These are phyloP conservation scores for Phycomyces nitens DNA, from an alignment of 192 early-diverging fungal genomes.

Conservation along the genomic window DNA sequence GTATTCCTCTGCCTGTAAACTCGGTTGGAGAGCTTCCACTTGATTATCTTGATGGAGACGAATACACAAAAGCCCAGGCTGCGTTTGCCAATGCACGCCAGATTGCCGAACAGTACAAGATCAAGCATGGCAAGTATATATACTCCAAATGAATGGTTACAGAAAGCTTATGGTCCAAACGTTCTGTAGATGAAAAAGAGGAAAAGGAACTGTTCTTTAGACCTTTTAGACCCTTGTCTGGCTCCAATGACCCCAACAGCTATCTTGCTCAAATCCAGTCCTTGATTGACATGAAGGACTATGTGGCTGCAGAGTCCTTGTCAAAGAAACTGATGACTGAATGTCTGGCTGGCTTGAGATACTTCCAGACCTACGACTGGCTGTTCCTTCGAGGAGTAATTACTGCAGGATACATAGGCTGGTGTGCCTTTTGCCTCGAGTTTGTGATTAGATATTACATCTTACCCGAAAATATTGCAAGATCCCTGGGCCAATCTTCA, in stretches of 20 bases:
- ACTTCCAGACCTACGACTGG: constrained; percentile 98
- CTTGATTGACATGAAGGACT: constrained; percentile 57
- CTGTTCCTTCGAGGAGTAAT: constrained; percentile 82
- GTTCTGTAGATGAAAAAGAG: constrained; percentile 60
- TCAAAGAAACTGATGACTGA: constrained; percentile 61
- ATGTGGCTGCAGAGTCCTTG: constrained; percentile 63
- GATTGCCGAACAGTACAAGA: constrained; percentile 81
- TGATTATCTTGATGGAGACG: constrained; percentile 66
- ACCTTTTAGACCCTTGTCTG: constrained; percentile 66
- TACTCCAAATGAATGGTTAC: no score
- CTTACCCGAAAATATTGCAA: background rate
- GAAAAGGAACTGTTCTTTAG: constrained; percentile 76
- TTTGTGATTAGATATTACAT: constrained; percentile 75
- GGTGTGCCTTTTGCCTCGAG: constrained; percentile 81
- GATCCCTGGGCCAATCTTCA: no score
- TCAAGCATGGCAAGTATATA: constrained; percentile 62
- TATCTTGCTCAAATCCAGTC: constrained; percentile 55
- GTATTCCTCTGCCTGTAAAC: constrained; percentile 85
- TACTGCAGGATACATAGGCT: constrained; percentile 83
- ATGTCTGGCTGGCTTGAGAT: constrained; percentile 82
- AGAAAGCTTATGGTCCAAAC: no score
- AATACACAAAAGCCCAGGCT: constrained; percentile 72
- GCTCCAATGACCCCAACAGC: constrained; percentile 45
- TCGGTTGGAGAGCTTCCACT: constrained; percentile 91
- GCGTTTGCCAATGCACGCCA: constrained; percentile 79